Evolutionary conservation across 164 flowering plant genomes (phyloP).

Genomic region (Tetrastigma voinierianum): DNA sequence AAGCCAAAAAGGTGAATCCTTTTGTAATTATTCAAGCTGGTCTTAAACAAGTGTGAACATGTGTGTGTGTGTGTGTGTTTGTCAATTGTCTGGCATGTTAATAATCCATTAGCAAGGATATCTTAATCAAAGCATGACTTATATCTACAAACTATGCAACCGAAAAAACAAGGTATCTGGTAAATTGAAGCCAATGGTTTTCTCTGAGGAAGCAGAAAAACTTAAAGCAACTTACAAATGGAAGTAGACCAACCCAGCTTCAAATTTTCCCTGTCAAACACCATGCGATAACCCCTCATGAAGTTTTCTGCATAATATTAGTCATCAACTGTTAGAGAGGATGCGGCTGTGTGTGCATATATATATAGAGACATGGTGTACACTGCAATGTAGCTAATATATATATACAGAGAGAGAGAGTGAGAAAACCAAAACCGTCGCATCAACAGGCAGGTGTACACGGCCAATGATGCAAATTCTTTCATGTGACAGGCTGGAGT

Average conservation of each 20-base stretch:
- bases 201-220: not conserved
- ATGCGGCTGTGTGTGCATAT: not conserved
- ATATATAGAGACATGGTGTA: not conserved
- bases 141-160: not conserved
- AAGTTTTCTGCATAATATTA: constrained; percentile 25
- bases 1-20: too few species aligned
- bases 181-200: not conserved
- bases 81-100: too few species aligned
- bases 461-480: constrained; percentile 26
- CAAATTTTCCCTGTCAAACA: constrained; percentile 30
- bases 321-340: not conserved
- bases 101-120: not conserved
- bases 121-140: not conserved
- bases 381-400: too few species aligned
- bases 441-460: constrained; percentile 1
- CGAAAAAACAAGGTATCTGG: not conserved
- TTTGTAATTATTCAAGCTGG: too few species aligned
- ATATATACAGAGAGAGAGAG: not conserved
- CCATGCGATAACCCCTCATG: constrained; percentile 30
- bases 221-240: constrained; percentile 16
- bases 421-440: not conserved
- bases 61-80: too few species aligned
- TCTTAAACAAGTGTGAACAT: too few species aligned
- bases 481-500: constrained; percentile 4
- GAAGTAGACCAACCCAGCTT: constrained; percentile 26